Base-by-base conservation (phyloP, 2,329 filamentous ascomycete genomes). In the Verticillium alfalfae region DNA sequence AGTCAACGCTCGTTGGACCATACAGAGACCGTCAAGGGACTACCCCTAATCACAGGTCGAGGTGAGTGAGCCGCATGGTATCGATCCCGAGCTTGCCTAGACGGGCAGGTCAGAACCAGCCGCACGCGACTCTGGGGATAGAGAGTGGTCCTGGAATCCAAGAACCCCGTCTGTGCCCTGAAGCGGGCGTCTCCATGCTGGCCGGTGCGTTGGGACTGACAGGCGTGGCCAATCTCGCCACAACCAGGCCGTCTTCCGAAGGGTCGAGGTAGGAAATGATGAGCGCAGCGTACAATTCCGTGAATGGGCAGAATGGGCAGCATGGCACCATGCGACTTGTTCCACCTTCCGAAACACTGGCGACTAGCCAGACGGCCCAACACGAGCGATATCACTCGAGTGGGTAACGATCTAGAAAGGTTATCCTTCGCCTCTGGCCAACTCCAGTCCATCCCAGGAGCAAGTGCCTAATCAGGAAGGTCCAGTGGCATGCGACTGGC, bases 381-480 rank as follows among this genome's bases (percentile, higher is more conserved):
- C 45, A 52, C 45, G 45, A 63, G 36, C n/a, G 39, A 57, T 39
- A 59, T 61, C 49, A 55, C 16, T 34, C 55, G 57, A 55, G 60
- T 61, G 62, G 62, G 31, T 57, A 58, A 54, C 22, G 61, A 52
- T 52, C 45, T 52, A 18, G 45, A 52, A 52, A 52, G 45, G 10
- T 18, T 52, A 52, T 52, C 45, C 45, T 22, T 52, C 12, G 45
- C 45, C 45, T 52, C 12, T 52, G 45, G 45, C 45, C 45, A 18
- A 12, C 45, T 52, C n/a, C 45, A 52, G 45, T 12, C 45, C 45
- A 34, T 55, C 60, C 62, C 37, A 62, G 63, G 63, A 62, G 59
- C 9, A 65, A 62, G 60, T 55, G 56, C 63, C 60, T 60, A 57
- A 61, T 64, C 62, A 64, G 63, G 63, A 60, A 65, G 63, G 63